A percentile compares a stretch with the other conserved stretches of the same genome.
These are phyloP conservation scores for Coniochaeta pulveracea DNA, from an alignment of 2,329 filamentous ascomycete species.

Conservation along the genomic window DNA sequence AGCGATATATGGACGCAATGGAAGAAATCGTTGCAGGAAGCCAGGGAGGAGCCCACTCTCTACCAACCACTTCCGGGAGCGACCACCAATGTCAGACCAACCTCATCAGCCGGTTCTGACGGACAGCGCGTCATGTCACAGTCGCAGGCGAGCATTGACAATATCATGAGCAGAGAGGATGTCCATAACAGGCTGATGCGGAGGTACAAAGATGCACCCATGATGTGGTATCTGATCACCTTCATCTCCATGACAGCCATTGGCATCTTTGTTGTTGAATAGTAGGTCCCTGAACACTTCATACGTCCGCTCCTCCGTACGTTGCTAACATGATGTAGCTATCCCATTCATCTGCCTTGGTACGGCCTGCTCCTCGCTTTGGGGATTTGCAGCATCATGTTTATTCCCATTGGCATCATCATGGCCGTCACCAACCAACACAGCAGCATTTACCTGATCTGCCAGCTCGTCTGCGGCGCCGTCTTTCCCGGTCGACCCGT, in stretches of 20 bases:
- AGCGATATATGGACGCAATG: conserved; percentile 71
- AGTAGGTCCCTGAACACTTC: conserved; percentile 37
- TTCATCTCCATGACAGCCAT: conserved; percentile 66
- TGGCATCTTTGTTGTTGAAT: conserved; percentile 76
- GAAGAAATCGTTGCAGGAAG: conserved; percentile 56
- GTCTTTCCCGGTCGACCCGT: conserved; percentile 77
- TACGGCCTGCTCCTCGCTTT: conserved; percentile 74
- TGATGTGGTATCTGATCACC: conserved; percentile 70
- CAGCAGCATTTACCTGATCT: conserved; percentile 76
- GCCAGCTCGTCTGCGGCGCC: conserved; percentile 72
- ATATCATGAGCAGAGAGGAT: conserved; percentile 61
- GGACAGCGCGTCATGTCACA: conserved; percentile 10
- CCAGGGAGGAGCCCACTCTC: conserved; percentile 34
- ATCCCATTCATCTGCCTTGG: conserved; percentile 75
- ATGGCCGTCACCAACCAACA: conserved; percentile 91
- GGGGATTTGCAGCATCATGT: conserved; percentile 66
- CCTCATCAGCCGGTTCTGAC: conserved; percentile 7
- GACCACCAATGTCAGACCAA: conserved; percentile 7
- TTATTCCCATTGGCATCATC: conserved; percentile 84
- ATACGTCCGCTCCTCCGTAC: not conserved
- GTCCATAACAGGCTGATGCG: conserved; percentile 78
- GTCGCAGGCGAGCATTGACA: conserved; percentile 17
- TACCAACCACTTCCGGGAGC: conserved; percentile 36
- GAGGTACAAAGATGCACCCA: conserved; percentile 69
- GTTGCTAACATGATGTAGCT: conserved; percentile 32